These are phyloP conservation scores for Corylus avellana DNA, from an alignment of 306 rosid genomes.

Conservation along the genomic window DNA sequence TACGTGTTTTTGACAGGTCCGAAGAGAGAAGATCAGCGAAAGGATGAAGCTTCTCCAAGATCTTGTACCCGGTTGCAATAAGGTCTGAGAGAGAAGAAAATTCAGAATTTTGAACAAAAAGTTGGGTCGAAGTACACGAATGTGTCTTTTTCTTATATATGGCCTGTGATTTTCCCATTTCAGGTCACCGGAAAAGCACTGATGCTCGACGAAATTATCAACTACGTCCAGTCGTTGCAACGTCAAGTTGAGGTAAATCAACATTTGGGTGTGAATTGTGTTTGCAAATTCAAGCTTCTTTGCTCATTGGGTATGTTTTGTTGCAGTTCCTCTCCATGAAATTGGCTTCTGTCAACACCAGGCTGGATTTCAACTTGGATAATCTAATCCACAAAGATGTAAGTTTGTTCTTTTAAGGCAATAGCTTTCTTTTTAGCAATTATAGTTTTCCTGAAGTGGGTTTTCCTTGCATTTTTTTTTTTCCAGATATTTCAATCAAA, in stretches of 20 bases:
- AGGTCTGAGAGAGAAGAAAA: constrained; percentile 43
- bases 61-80: constrained; percentile 96
- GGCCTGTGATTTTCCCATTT: constrained; percentile 12
- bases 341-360: constrained; percentile 83
- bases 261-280: constrained; percentile 21
- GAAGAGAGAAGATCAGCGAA: constrained; percentile 97
- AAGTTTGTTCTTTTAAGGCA: constrained; percentile 35
- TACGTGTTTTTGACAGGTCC: constrained; percentile 46
- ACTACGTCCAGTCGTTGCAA: constrained; percentile 96
- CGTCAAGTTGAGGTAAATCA: constrained; percentile 90
- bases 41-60: constrained; percentile 97
- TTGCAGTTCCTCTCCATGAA: constrained; percentile 94
- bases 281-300: constrained; percentile 28
- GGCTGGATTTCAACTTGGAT: constrained; percentile 72
- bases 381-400: constrained; percentile 77
- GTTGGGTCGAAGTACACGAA: neutral
- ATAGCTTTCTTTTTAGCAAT: constrained; percentile 23
- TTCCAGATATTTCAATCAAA: constrained; percentile 72
- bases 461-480: constrained; percentile 14
- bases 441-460: constrained; percentile 28
- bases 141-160: constrained; percentile 22
- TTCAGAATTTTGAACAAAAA: neutral
- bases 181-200: constrained; percentile 98
- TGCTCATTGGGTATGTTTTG: constrained; percentile 25
- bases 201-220: constrained; percentile 95